A percentile compares a stretch with the other conserved stretches of the same genome.
Conservation (phyloP, 2,329 filamentous ascomycete species). For the Cryphonectria nitschkei region DNA sequence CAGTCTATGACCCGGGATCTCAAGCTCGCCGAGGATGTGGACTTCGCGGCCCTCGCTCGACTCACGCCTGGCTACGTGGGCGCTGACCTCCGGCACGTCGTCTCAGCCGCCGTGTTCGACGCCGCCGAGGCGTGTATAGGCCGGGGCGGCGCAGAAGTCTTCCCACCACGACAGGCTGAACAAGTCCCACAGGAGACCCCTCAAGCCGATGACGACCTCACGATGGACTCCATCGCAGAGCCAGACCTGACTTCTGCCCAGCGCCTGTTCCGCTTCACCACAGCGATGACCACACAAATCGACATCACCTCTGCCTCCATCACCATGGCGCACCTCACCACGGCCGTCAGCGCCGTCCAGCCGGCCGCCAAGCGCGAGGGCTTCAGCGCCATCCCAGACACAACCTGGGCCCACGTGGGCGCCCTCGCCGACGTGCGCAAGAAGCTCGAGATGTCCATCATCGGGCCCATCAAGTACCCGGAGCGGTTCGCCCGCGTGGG, state of each 20-base stretch:
- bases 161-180: background rate
- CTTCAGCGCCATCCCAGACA: slow-evolving; percentile 91
- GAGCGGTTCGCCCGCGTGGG: slow-evolving; percentile 76
- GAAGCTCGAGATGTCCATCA: slow-evolving; percentile 82
- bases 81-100: slow-evolving; percentile 76
- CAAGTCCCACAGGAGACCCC: background rate
- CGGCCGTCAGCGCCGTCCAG: slow-evolving; percentile 74
- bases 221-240: background rate
- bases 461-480: slow-evolving; percentile 84
- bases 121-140: slow-evolving; percentile 35
- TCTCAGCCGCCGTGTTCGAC: slow-evolving; percentile 48
- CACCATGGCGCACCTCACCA: slow-evolving; percentile 68
- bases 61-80: slow-evolving; percentile 92
- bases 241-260: background rate
- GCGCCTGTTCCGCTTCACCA: slow-evolving; percentile 28
- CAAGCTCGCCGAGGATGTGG: slow-evolving; percentile 68
- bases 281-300: slow-evolving; percentile 28
- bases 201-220: background rate
- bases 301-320: slow-evolving; percentile 35
- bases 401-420: slow-evolving; percentile 91
- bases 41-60: slow-evolving; percentile 76
- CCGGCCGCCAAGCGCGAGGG: slow-evolving; percentile 89
- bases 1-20: slow-evolving; percentile 70
- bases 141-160: background rate
- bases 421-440: slow-evolving; percentile 79